Percentiles rank a stretch among this genome's conserved stretches.
These are phyloP conservation scores for Diospyros lotus DNA, from an alignment of 148 eudicot species.

Conservation along the genomic window DNA sequence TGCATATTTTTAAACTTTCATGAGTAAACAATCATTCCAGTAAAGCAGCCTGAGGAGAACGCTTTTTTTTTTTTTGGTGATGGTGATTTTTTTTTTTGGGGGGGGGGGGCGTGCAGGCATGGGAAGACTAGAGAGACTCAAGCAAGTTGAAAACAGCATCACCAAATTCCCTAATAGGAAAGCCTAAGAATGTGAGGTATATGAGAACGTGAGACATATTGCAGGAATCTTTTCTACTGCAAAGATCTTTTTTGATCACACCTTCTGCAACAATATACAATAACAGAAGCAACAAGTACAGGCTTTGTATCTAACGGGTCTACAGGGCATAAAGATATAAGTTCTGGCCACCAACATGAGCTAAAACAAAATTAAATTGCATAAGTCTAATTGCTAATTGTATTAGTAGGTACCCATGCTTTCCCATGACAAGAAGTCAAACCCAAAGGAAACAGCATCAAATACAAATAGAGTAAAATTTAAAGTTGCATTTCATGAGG, in stretches of 20 bases:
- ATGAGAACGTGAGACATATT: not conserved
- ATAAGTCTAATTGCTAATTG: not conserved
- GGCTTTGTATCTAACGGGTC: too few species aligned
- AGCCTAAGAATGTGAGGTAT: not conserved
- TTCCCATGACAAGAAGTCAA: not conserved
- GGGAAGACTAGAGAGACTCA: too few species aligned
- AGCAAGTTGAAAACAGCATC: too few species aligned
- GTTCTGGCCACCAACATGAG: not conserved
- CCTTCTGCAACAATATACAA: not conserved
- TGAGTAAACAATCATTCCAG: too few species aligned
- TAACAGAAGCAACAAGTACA: not conserved
- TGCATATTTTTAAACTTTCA: too few species aligned
- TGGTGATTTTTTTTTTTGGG: too few species aligned
- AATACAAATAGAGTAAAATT: not conserved
- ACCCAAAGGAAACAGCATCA: not conserved
- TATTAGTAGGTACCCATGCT: not conserved
- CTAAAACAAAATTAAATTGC: not conserved
- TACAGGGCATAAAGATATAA: not conserved
- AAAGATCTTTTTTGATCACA: not conserved
- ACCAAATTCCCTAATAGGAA: not conserved
- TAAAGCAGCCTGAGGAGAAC: too few species aligned
- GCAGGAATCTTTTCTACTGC: not conserved
- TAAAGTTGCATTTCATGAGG: not conserved
- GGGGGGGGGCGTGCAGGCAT: too few species aligned
- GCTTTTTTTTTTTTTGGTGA: too few species aligned